phyloP scores from a whole-genome alignment of 129 eudicot species.

The Chrysanthemum makinoi region DNA sequence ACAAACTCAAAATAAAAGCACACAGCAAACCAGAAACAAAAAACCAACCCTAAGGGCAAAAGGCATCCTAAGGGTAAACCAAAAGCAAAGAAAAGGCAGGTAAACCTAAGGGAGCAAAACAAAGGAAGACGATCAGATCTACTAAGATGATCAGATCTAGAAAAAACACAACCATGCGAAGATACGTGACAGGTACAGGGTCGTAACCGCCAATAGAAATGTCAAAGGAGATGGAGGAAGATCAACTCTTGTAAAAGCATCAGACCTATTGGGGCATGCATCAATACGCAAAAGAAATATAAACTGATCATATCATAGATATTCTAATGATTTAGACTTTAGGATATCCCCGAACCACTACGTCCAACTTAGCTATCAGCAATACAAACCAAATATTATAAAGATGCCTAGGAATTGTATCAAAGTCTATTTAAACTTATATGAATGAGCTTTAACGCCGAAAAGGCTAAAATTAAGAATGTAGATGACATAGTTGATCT shows the following conservation, averaged over 20 bases:
- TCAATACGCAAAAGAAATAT: too few relatives aligned
- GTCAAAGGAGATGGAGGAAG: not conserved
- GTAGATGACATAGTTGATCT: not conserved
- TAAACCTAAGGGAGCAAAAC: too few relatives aligned
- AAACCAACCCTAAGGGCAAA: too few relatives aligned
- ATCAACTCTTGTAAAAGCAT: not conserved
- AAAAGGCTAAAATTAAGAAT: conserved; percentile 11
- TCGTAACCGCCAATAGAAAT: not conserved
- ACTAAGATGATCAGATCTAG: not conserved
- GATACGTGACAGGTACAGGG: not conserved
- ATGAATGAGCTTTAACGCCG: not conserved
- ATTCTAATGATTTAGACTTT: not conserved
- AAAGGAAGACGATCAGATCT: too few relatives aligned
- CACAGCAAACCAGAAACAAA: too few relatives aligned
- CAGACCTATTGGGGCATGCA: not conserved
- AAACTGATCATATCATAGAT: not conserved
- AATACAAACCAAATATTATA: not conserved
- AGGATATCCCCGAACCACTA: not conserved
- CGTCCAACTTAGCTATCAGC: not conserved
- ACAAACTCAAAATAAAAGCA: too few relatives aligned
- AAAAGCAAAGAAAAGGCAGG: too few relatives aligned
- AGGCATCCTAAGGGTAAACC: too few relatives aligned
- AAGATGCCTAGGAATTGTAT: not conserved
- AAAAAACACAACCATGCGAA: not conserved
- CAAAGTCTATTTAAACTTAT: conserved; percentile 1